A percentile compares a stretch with the other conserved stretches of the same genome.
These are phyloP conservation scores for Annulohypoxylon bovei DNA, from an alignment of 495 filamentous ascomycete species.

Conservation along the genomic window DNA sequence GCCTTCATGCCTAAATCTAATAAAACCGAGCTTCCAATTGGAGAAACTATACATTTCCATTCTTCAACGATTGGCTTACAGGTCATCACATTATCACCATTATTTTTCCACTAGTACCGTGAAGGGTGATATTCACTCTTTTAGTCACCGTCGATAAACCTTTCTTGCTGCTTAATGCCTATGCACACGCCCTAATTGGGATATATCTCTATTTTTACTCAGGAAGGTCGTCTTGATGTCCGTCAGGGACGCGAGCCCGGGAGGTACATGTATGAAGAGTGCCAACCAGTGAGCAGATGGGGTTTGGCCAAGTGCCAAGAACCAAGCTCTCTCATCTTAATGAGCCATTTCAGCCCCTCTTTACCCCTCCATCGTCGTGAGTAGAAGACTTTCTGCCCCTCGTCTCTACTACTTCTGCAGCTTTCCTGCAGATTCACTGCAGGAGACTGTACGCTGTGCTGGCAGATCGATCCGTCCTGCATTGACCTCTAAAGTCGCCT, in stretches of 20 bases:
- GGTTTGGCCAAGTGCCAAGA: slow-evolving; percentile 32
- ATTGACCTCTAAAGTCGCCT: slow-evolving; percentile 39
- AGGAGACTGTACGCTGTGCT: slow-evolving; percentile 47
- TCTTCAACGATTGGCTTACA: neutral
- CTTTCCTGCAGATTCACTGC: slow-evolving; percentile 44
- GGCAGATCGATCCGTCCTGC: slow-evolving; percentile 47
- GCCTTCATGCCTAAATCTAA: slow-evolving; percentile 8
- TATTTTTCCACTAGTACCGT: slow-evolving; percentile 2
- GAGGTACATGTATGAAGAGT: slow-evolving; percentile 20
- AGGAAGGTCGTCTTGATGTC: slow-evolving; percentile 3
- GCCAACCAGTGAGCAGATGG: slow-evolving; percentile 26
- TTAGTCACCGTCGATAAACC: slow-evolving; percentile 12
- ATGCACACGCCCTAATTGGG: slow-evolving; percentile 20
- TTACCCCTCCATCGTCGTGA: slow-evolving; percentile 48
- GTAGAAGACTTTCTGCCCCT: slow-evolving; percentile 41
- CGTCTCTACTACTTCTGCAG: slow-evolving; percentile 44
- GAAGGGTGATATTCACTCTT: slow-evolving; percentile 12
- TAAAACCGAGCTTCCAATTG: neutral
- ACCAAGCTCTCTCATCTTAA: slow-evolving; percentile 26
- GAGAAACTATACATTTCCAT: neutral
- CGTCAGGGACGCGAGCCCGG: slow-evolving; percentile 9
- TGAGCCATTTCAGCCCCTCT: slow-evolving; percentile 45
- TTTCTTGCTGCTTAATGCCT: slow-evolving; percentile 11
- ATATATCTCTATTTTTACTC: slow-evolving; percentile 38
- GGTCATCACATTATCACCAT: neutral